These are phyloP conservation scores for Suhomyces pyralidae DNA, from an alignment of 805 yeast species.

Conservation along the genomic window DNA sequence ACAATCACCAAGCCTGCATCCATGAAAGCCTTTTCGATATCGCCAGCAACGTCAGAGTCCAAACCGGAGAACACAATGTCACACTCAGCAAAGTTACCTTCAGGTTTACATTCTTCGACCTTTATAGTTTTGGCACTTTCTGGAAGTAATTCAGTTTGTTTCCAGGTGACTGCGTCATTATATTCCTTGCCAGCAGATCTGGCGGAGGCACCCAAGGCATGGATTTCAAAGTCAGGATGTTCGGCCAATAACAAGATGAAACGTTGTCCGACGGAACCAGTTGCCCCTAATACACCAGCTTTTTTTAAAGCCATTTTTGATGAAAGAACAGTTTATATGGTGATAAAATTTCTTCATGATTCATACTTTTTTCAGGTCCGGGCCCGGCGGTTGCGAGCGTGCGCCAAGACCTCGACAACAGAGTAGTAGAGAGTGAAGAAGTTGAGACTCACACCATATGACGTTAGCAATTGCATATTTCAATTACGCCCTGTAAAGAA, in stretches of 20 bases:
- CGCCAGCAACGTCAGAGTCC: slow-evolving; percentile 91
- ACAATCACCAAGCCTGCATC: slow-evolving; percentile 80
- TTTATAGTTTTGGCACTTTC: slow-evolving; percentile 55
- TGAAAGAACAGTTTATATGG: not conserved
- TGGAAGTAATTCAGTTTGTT: slow-evolving; percentile 85
- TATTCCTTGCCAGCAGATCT: slow-evolving; percentile 92
- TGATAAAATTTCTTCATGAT: not conserved
- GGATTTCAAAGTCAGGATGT: slow-evolving; percentile 87
- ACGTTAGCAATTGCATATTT: not conserved
- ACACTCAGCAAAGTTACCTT: slow-evolving; percentile 74
- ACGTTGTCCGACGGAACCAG: slow-evolving; percentile 97
- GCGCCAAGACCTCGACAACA: not conserved
- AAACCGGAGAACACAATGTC: slow-evolving; percentile 93
- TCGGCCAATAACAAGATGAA: slow-evolving; percentile 78
- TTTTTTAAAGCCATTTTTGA: slow-evolving; percentile 28
- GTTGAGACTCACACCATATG: not conserved
- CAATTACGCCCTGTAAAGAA: no score
- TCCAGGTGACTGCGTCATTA: slow-evolving; percentile 87
- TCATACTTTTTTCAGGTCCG: slow-evolving; percentile 4
- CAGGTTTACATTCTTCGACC: slow-evolving; percentile 77
- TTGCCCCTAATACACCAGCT: slow-evolving; percentile 95
- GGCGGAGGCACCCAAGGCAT: slow-evolving; percentile 85
- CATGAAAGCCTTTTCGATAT: slow-evolving; percentile 80
- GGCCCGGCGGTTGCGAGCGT: slow-evolving; percentile 4
- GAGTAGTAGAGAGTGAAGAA: not conserved